Base-by-base conservation (phyloP, 2,329 filamentous ascomycete species). In the Phaeosphaeria sp. region DNA sequence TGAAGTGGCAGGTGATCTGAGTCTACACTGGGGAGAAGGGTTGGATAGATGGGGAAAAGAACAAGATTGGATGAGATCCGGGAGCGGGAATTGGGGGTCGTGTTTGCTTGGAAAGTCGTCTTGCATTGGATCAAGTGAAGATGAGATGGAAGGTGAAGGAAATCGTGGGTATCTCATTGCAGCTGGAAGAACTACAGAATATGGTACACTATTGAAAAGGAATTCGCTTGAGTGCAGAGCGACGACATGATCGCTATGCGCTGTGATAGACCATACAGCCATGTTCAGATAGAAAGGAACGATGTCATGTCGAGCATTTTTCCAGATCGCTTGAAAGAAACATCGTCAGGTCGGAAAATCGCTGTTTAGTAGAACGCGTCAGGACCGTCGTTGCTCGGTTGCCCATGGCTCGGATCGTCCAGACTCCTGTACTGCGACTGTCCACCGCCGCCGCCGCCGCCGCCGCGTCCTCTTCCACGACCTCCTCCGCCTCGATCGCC, bases 401-500 rank as follows among this genome's bases (percentile, higher is more conserved):
- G 65, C 17, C 69, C 70, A 49, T 65, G 55, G 33, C 74, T 73
- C 33, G 78, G 76, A 63, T 81, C 80, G 57, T 82, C 80, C 24
- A 82, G 68, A 59, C 77, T 80, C 49, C 74, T 68, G 61, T 82
- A 82, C 39, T 75, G 73, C 13, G 68, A 68, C 18, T 73, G 71
- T 24, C 73, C 71, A 21, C 73, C 65, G 18, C 73, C 66, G 39
- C 74, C 71, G 49, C 76, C 70, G 45, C 72, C 70, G 49, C 69
- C 62, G 24, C 61, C 66, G 43, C 74, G 67, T 18, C 75, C 71
- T 49, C 76, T 70, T 49, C 71, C 68, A 53, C 70, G 63, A 30
- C 61, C 67, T 21, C 63, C 64, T 49, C 51, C 78, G 74, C 82
- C 72, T 53, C 79, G 68, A 55, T 74, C 80, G 51, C 75, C 68